Evolutionary conservation across 768 basidiomycete genomes (phyloP).

Genomic region (Boletus eberwhitei): DNA sequence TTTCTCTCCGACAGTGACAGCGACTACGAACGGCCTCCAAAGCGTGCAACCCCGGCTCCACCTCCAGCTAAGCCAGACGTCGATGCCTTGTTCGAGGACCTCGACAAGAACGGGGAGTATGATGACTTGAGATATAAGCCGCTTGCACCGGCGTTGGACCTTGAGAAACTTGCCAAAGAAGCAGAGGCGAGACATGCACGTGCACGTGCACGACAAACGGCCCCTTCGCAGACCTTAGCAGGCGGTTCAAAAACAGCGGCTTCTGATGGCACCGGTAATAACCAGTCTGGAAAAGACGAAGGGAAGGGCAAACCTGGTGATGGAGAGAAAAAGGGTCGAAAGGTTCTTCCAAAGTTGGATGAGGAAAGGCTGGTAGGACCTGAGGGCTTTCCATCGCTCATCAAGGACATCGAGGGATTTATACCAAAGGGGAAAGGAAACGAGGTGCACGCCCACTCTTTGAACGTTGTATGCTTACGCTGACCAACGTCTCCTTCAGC

Average conservation of each 20-base stretch:
- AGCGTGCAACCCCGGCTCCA: constrained; percentile 21
- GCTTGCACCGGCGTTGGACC: constrained; percentile 50
- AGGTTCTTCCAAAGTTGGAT: constrained; percentile 57
- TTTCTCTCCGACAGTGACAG: constrained; percentile 52
- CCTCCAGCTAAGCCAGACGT: constrained; percentile 29
- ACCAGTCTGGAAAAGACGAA: constrained; percentile 5
- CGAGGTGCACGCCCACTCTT: constrained; percentile 55
- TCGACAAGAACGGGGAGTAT: constrained; percentile 48
- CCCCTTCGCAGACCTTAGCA: constrained; percentile 45
- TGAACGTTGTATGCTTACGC: background rate
- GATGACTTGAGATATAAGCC: constrained; percentile 42
- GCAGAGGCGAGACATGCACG: constrained; percentile 48
- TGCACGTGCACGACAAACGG: constrained; percentile 22
- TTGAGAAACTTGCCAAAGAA: constrained; percentile 50
- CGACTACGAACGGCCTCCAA: constrained; percentile 38
- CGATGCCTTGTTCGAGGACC: constrained; percentile 43
- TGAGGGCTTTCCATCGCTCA: constrained; percentile 76
- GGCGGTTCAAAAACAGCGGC: constrained; percentile 41
- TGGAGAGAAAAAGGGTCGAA: constrained; percentile 30
- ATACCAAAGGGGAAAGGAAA: constrained; percentile 86
- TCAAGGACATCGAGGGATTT: constrained; percentile 74
- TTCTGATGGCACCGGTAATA: constrained; percentile 16
- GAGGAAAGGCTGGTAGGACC: constrained; percentile 70
- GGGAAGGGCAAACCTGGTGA: constrained; percentile 14
- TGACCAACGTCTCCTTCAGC: constrained; percentile 39